A percentile compares a stretch with the other conserved stretches of the same genome.
These are phyloP conservation scores for Trametes elegans DNA, from an alignment of 768 basidiomycete species.

Conservation along the genomic window DNA sequence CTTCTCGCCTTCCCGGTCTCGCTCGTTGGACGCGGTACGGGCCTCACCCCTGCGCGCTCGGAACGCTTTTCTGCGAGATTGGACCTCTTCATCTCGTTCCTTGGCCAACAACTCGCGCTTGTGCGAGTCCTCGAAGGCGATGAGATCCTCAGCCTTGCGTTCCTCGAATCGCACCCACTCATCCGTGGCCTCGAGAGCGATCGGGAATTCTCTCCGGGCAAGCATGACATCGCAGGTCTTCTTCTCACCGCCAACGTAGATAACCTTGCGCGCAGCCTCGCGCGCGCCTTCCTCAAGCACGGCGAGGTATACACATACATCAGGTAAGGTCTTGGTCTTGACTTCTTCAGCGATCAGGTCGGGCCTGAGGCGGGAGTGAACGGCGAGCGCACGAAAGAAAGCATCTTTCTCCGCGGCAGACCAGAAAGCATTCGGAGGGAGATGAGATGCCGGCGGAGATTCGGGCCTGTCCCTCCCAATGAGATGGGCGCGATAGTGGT, in stretches of 20 bases:
- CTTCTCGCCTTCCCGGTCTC: constrained; percentile 28
- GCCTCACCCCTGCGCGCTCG: constrained; percentile 20
- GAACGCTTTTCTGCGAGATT: constrained; percentile 21
- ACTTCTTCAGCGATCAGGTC: constrained; percentile 73
- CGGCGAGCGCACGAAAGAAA: constrained; percentile 69
- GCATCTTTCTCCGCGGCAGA: constrained; percentile 60
- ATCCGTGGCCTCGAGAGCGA: constrained; percentile 50
- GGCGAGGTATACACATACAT: constrained; percentile 69
- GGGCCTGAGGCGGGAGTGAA: constrained; percentile 69
- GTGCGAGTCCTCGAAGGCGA: constrained; percentile 30
- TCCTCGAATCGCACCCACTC: constrained; percentile 52
- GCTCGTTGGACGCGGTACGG: constrained; percentile 13
- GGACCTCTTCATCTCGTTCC: constrained; percentile 21
- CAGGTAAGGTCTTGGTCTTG: constrained; percentile 61
- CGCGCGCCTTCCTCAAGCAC: constrained; percentile 37
- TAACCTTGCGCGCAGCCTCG: constrained; percentile 21
- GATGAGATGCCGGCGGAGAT: constrained; percentile 35
- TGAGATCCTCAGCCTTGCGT: constrained; percentile 33
- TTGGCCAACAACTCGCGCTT: constrained; percentile 24
- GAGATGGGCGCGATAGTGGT: constrained; percentile 37
- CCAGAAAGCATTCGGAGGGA: constrained; percentile 48
- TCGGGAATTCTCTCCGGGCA: constrained; percentile 37
- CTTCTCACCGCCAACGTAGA: constrained; percentile 1
- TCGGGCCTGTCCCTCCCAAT: constrained; percentile 31
- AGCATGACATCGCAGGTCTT: constrained; percentile 1